Conservation (phyloP, 306 rosid species). For the Inga leiocalycina region DNA sequence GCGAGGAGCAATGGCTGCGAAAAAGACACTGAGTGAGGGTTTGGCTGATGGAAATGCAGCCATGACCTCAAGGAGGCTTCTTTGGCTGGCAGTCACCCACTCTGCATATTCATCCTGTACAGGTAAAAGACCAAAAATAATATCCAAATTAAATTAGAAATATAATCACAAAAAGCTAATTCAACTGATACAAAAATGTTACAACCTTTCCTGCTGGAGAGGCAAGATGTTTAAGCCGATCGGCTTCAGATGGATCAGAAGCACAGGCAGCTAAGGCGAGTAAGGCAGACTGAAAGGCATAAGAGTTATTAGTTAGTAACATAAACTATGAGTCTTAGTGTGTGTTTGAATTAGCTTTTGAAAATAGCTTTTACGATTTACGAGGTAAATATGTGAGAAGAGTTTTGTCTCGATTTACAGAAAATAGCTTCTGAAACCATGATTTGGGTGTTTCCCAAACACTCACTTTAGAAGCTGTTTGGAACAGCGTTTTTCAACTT, state of each 20-base stretch:
- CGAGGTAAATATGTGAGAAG: too few species aligned
- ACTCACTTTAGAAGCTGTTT: too few species aligned
- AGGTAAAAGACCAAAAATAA: constrained; percentile 28
- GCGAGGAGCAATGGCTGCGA: constrained; percentile 91
- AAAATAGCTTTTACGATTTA: too few species aligned
- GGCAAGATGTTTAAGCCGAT: constrained; percentile 85
- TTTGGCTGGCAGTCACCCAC: constrained; percentile 82
- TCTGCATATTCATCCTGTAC: constrained; percentile 90
- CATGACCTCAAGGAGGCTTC: constrained; percentile 97
- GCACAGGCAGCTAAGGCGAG: constrained; percentile 92
- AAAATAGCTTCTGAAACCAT: too few species aligned
- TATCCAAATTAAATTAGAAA: constrained; percentile 41
- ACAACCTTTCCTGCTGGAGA: constrained; percentile 95
- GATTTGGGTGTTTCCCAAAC: too few species aligned
- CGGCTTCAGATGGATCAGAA: constrained; percentile 85
- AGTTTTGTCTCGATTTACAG: too few species aligned
- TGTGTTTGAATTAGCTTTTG: too few species aligned
- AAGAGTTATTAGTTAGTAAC: constrained; percentile 15
- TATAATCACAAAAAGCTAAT: not conserved
- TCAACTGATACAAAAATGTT: constrained; percentile 17
- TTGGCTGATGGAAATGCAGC: constrained; percentile 86
- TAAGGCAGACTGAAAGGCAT: constrained; percentile 66
- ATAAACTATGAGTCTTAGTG: constrained; percentile 10
- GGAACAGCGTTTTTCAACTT: too few species aligned
- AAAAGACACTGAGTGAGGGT: constrained; percentile 92